These are phyloP conservation scores for Dionaea muscipula DNA, from an alignment of 179 eudicot species.

Conservation along the genomic window DNA sequence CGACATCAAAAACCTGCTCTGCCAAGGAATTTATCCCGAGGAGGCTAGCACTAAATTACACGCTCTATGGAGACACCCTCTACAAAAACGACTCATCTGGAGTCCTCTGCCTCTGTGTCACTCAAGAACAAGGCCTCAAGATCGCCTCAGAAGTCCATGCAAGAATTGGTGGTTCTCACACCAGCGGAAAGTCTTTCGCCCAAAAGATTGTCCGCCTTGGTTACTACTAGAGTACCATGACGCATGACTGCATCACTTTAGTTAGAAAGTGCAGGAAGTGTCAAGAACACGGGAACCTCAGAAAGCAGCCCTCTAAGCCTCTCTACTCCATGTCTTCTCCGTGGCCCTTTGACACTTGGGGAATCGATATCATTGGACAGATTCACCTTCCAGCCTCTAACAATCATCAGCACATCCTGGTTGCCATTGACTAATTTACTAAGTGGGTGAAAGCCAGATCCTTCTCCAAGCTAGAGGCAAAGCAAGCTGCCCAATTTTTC, in stretches of 20 bases:
- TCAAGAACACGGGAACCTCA: not conserved
- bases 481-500: not conserved
- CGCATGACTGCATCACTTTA: not conserved
- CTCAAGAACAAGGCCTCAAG: not conserved
- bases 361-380: not conserved
- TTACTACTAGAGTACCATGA: not conserved
- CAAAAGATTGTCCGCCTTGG: not conserved
- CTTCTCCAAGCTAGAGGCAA: not conserved
- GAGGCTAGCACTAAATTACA: no score
- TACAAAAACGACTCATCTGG: no score
- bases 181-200: not conserved
- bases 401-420: constrained; percentile 1
- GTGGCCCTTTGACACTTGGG: constrained; percentile 1
- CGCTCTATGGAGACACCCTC: no score
- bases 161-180: not conserved
- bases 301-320: not conserved
- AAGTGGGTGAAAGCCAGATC: constrained; percentile 5
- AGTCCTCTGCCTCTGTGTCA: no score
- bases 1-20: not conserved
- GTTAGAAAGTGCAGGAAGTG: not conserved
- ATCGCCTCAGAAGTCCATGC: not conserved
- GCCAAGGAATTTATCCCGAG: not conserved
- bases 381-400: constrained; percentile 2
- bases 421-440: not conserved
- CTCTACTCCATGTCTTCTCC: not conserved